Percentiles rank a stretch among this genome's conserved stretches.
phyloP scores from a whole-genome alignment of 108 stramenopile species.

The Pseudonitzschia multistriata region DNA sequence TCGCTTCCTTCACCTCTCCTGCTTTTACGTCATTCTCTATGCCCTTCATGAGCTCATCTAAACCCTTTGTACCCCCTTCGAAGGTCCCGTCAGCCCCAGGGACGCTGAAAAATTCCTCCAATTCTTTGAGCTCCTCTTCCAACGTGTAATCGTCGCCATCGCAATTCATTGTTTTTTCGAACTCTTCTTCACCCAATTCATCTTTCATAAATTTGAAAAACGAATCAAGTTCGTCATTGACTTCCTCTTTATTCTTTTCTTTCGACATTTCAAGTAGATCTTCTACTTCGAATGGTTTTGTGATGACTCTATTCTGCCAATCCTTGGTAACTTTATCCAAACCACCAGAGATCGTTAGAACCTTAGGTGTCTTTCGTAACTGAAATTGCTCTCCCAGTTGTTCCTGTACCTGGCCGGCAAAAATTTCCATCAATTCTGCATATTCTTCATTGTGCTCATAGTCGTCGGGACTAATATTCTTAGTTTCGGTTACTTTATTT shows the following conservation, averaged over 20 bases:
- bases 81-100: slow-evolving; percentile 25
- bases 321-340: slow-evolving; percentile 38
- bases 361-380: slow-evolving; percentile 49
- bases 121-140: slow-evolving; percentile 28
- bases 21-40: slow-evolving; percentile 32
- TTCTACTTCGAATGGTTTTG: slow-evolving; percentile 24
- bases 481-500: slow-evolving; percentile 8
- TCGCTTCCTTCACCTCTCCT: slow-evolving; percentile 13
- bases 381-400: slow-evolving; percentile 41
- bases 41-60: slow-evolving; percentile 35
- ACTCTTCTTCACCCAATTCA: slow-evolving; percentile 55
- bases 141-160: slow-evolving; percentile 19
- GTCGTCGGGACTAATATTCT: slow-evolving; percentile 31
- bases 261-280: slow-evolving; percentile 24
- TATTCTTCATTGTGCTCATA: slow-evolving; percentile 49
- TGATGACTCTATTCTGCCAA: slow-evolving; percentile 30
- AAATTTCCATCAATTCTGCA: slow-evolving; percentile 55
- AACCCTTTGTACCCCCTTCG: slow-evolving; percentile 30
- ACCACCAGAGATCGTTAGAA: slow-evolving; percentile 55
- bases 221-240: slow-evolving; percentile 36
- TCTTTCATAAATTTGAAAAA: slow-evolving; percentile 48
- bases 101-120: slow-evolving; percentile 33
- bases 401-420: slow-evolving; percentile 49
- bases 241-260: slow-evolving; percentile 14
- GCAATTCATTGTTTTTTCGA: slow-evolving; percentile 37